These are phyloP conservation scores for Puya raimondii DNA, from an alignment of 176 grass and related monocot genomes.

Conservation along the genomic window DNA sequence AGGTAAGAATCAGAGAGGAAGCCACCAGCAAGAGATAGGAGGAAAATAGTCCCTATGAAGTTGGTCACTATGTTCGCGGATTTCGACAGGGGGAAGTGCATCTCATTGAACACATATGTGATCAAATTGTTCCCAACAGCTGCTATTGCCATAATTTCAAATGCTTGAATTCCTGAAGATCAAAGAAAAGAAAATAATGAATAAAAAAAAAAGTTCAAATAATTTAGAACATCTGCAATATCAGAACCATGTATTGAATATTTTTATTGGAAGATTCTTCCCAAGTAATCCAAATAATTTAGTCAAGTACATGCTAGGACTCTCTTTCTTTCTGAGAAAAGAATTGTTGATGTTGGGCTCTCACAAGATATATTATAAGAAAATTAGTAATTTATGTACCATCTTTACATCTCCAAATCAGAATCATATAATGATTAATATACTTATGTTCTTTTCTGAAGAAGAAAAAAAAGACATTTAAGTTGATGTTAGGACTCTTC, in stretches of 20 bases:
- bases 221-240: background rate
- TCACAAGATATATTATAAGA: no score
- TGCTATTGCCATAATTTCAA: slow-evolving; percentile 84
- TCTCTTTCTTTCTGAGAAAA: no score
- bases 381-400: no score
- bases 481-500: no score
- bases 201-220: background rate
- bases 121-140: slow-evolving; percentile 85
- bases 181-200: background rate
- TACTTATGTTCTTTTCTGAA: background rate
- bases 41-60: slow-evolving; percentile 76
- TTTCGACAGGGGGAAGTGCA: slow-evolving; percentile 64
- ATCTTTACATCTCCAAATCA: background rate
- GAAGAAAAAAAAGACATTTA: no score
- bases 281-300: background rate
- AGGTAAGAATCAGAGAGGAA: slow-evolving; percentile 89
- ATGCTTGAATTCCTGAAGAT: slow-evolving; percentile 61
- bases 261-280: background rate
- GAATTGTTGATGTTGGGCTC: no score
- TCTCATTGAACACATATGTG: slow-evolving; percentile 81
- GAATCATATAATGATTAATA: background rate
- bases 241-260: no score
- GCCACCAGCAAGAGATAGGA: slow-evolving; percentile 70
- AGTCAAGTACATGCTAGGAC: background rate
- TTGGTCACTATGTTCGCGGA: slow-evolving; percentile 76